Evolutionary conservation across 2,329 filamentous ascomycete species (phyloP).

Genomic region (Iodosphaeria phyllophila): DNA sequence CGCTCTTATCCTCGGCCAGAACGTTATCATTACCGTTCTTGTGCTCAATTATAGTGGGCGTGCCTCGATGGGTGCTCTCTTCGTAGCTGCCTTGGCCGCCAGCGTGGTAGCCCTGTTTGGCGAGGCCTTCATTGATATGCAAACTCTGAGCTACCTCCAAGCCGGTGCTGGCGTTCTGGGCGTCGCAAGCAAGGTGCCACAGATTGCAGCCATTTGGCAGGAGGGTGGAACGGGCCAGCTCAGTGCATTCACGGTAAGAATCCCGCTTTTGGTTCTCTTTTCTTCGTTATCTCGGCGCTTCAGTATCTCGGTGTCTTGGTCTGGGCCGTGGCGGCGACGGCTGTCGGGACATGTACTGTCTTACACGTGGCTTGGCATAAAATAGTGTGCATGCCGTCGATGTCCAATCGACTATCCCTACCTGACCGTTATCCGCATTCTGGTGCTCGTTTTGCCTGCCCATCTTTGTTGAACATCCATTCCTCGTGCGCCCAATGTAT

Average conservation of each 20-base stretch:
- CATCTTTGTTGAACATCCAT: too few species aligned
- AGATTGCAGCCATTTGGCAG: conserved; percentile 72
- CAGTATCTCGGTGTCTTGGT: too few species aligned
- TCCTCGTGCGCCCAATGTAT: too few species aligned
- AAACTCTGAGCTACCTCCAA: conserved; percentile 57
- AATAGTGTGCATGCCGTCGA: too few species aligned
- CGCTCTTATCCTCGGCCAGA: conserved; percentile 78
- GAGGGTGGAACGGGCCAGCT: conserved; percentile 86
- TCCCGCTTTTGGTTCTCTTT: too few species aligned
- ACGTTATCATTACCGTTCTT: conserved; percentile 72
- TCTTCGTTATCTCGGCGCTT: too few species aligned
- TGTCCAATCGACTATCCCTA: too few species aligned
- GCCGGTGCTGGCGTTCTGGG: conserved; percentile 68
- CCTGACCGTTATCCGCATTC: too few species aligned
- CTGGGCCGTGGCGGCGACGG: too few species aligned
- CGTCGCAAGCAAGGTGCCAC: conserved; percentile 81
- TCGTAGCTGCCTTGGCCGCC: conserved; percentile 59
- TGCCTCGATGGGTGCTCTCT: conserved; percentile 48
- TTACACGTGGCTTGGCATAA: too few species aligned
- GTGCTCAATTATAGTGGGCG: conserved; percentile 70
- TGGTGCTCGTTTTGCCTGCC: too few species aligned
- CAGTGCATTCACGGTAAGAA: conserved; percentile 86
- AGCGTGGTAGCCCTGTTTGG: conserved; percentile 53
- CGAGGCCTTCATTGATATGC: conserved; percentile 42
- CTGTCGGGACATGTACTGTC: too few species aligned